Percentiles rank a stretch among this genome's conserved stretches.
These are phyloP conservation scores for Aspergillus sclerotialis DNA, from an alignment of 2,329 filamentous ascomycete genomes.

Conservation along the genomic window DNA sequence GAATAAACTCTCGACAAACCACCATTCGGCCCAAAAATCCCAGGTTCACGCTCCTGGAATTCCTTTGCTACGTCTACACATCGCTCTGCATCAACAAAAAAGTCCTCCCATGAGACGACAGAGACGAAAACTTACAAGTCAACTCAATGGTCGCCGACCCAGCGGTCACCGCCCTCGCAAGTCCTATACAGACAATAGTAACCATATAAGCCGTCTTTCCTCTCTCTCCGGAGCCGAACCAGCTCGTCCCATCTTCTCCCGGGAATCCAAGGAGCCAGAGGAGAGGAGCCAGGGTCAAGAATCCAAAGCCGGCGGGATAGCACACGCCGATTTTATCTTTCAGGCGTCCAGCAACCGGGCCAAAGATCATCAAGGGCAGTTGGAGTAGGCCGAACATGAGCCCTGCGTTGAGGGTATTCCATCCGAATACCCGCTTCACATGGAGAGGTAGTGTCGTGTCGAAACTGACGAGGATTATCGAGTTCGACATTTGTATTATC, in stretches of 20 bases:
- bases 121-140: conserved; percentile 2
- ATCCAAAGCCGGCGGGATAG: conserved; percentile 5
- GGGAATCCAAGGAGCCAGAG: conserved; percentile 6
- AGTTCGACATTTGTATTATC: conserved; percentile 4
- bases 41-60: conserved; percentile 5
- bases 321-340: conserved; percentile 11
- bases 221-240: conserved; percentile 1
- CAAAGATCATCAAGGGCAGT: conserved; percentile 8
- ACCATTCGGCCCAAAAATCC: conserved; percentile 9
- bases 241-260: not conserved
- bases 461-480: conserved; percentile 10
- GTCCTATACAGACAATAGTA: conserved; percentile 2
- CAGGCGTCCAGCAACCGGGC: conserved; percentile 10
- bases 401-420: conserved; percentile 10
- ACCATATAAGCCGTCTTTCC: conserved; percentile 1
- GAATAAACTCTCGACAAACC: conserved; percentile 9
- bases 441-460: conserved; percentile 19
- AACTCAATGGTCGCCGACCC: conserved; percentile 5
- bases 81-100: not conserved
- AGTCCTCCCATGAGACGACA: not conserved
- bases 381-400: conserved; percentile 14
- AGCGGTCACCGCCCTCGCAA: not conserved
- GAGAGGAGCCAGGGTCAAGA: conserved; percentile 1
- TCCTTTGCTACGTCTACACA: conserved; percentile 7
- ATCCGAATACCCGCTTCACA: conserved; percentile 13